Evolutionary conservation across 805 yeast genomes (phyloP).

Genomic region (Candida sithepensis): DNA sequence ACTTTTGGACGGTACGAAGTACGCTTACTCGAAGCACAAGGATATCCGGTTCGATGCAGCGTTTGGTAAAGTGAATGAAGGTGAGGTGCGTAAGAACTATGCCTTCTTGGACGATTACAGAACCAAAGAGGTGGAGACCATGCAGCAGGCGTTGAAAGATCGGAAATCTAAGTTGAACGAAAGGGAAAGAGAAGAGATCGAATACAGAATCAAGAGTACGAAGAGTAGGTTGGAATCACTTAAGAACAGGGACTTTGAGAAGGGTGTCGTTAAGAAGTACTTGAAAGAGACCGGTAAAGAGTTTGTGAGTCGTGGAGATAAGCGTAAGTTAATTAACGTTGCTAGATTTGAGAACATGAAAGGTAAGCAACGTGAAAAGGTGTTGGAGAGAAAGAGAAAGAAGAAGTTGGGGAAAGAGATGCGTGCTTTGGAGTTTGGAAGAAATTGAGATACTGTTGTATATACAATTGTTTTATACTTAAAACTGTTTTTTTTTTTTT

Average conservation of each 20-base stretch:
- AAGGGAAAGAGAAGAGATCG: constrained; percentile 49
- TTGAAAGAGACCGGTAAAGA: constrained; percentile 52
- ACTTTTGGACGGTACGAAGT: constrained; percentile 35
- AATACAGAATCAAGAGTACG: constrained; percentile 56
- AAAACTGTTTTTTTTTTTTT: background rate
- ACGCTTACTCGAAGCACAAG: constrained; percentile 45
- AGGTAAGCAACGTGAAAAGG: constrained; percentile 69
- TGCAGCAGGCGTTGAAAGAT: constrained; percentile 53
- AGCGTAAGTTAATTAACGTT: constrained; percentile 69
- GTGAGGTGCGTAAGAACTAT: constrained; percentile 69
- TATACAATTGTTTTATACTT: background rate
- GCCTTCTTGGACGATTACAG: constrained; percentile 85
- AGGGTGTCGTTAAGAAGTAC: constrained; percentile 57
- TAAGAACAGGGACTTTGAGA: constrained; percentile 71
- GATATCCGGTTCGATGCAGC: constrained; percentile 93
- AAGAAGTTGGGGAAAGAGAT: constrained; percentile 80
- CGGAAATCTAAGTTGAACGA: constrained; percentile 35
- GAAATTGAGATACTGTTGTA: background rate
- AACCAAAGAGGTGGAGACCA: constrained; percentile 58
- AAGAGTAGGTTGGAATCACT: constrained; percentile 65
- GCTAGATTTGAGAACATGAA: constrained; percentile 76
- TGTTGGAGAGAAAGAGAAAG: constrained; percentile 84
- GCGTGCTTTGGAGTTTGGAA: constrained; percentile 35
- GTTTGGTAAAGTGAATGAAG: constrained; percentile 74
- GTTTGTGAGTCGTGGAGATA: constrained; percentile 65